These are phyloP conservation scores for Scortechinia acanthostroma DNA, from an alignment of 2,329 filamentous ascomycete species.

Conservation along the genomic window DNA sequence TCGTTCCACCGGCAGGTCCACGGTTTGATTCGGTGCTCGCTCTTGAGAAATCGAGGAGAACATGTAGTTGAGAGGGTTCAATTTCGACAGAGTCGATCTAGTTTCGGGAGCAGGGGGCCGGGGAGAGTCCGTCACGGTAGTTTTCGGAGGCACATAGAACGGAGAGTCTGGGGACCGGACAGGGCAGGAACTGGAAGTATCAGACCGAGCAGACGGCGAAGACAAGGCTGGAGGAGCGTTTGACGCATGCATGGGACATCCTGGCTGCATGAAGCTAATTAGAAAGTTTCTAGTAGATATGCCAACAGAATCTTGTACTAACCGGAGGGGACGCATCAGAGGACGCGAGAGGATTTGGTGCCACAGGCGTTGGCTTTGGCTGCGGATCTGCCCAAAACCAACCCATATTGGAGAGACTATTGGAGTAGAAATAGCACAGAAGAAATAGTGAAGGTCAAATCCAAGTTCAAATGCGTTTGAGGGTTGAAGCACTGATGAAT, in stretches of 20 bases:
- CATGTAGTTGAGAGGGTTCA: slow-evolving; percentile 68
- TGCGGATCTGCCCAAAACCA: slow-evolving; percentile 1
- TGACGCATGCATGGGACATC: slow-evolving; percentile 56
- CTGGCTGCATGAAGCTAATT: slow-evolving; percentile 31
- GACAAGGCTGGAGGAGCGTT: slow-evolving; percentile 13
- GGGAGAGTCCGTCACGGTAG: slow-evolving; percentile 4
- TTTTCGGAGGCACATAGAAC: slow-evolving; percentile 15
- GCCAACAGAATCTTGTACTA: background rate
- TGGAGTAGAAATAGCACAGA: background rate
- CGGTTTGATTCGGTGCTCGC: slow-evolving; percentile 43
- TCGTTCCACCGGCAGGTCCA: slow-evolving; percentile 49
- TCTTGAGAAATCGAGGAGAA: slow-evolving; percentile 51
- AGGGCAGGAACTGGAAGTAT: slow-evolving; percentile 16
- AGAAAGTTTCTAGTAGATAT: background rate
- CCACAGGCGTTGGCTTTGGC: slow-evolving; percentile 1
- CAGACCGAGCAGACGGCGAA: slow-evolving; percentile 11
- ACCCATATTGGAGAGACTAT: background rate
- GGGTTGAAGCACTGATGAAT: no score
- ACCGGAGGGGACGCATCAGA: background rate
- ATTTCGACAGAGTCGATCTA: slow-evolving; percentile 42
- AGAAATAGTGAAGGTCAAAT: slow-evolving; percentile 1
- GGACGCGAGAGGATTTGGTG: background rate
- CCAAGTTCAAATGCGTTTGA: no score
- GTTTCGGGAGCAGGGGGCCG: slow-evolving; percentile 6
- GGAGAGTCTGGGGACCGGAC: slow-evolving; percentile 11